Conservation (phyloP, 108 stramenopile species). For the Nitzschia inconspicua region DNA sequence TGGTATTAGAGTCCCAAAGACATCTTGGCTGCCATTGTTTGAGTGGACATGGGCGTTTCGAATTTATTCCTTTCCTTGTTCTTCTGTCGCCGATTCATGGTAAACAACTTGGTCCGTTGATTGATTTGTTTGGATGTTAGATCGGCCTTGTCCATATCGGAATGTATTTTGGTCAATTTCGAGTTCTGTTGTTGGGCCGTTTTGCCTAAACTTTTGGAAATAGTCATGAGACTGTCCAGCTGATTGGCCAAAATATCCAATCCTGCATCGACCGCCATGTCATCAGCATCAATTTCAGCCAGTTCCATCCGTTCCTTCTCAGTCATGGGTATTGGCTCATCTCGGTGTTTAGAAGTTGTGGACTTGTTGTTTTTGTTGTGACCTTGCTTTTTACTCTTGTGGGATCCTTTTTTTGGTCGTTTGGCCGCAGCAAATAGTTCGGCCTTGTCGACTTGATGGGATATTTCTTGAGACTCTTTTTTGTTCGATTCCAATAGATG, state of each 20-base stretch:
- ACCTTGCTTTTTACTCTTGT: neutral
- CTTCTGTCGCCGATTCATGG: neutral
- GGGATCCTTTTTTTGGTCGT: neutral
- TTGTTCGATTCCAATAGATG: too few species aligned
- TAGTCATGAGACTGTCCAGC: neutral
- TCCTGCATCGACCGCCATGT: neutral
- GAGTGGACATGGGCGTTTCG: too few species aligned
- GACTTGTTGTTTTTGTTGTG: neutral
- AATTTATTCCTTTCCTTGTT: too few species aligned
- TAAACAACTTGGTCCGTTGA: constrained; percentile 2
- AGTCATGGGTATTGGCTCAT: neutral
- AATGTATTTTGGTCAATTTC: neutral
- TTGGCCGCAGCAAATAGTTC: neutral
- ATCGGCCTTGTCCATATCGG: neutral
- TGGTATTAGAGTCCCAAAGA: too few species aligned
- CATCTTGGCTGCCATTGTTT: too few species aligned
- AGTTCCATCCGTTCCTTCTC: neutral
- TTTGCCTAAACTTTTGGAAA: neutral
- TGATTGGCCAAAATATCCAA: neutral
- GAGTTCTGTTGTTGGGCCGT: neutral
- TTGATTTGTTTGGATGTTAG: neutral
- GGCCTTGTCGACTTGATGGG: neutral
- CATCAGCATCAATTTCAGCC: constrained; percentile 1
- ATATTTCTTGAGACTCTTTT: neutral
- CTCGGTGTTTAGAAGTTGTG: too few species aligned